These are phyloP conservation scores for Penicillium silybi DNA, from an alignment of 495 filamentous ascomycete species.

Conservation along the genomic window DNA sequence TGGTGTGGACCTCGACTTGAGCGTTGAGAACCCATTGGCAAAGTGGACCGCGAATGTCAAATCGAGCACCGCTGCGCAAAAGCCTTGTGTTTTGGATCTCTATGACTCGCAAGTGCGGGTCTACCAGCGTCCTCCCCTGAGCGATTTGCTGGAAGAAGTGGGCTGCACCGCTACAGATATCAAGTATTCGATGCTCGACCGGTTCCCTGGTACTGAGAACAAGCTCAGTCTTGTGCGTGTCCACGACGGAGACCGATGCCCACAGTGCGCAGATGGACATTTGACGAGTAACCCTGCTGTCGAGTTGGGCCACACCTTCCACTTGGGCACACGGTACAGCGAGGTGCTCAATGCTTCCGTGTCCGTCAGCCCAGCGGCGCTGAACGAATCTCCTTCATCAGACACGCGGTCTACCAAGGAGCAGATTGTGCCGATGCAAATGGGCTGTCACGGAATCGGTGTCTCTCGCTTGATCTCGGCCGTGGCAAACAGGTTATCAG, in stretches of 20 bases:
- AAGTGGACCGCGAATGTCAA: slow-evolving; percentile 52
- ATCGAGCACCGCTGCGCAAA: slow-evolving; percentile 16
- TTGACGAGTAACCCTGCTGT: slow-evolving; percentile 70
- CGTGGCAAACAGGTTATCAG: slow-evolving; percentile 68
- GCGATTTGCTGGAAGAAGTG: slow-evolving; percentile 32
- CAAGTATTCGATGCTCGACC: slow-evolving; percentile 39
- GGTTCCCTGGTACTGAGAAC: slow-evolving; percentile 36
- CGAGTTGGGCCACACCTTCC: slow-evolving; percentile 93
- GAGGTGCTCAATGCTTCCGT: slow-evolving; percentile 64
- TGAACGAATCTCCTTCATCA: slow-evolving; percentile 13
- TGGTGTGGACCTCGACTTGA: slow-evolving; percentile 68
- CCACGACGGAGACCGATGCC: slow-evolving; percentile 65
- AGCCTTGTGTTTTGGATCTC: slow-evolving; percentile 35
- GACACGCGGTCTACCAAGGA: slow-evolving; percentile 16
- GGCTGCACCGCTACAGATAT: slow-evolving; percentile 29
- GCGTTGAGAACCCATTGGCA: slow-evolving; percentile 56
- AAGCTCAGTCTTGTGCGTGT: slow-evolving; percentile 59
- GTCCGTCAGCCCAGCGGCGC: slow-evolving; percentile 29
- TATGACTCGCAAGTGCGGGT: slow-evolving; percentile 44
- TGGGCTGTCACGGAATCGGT: slow-evolving; percentile 97
- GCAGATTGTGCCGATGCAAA: slow-evolving; percentile 60
- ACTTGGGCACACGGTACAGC: slow-evolving; percentile 86
- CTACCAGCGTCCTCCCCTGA: slow-evolving; percentile 43
- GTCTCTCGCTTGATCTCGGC: slow-evolving; percentile 88
- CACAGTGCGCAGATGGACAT: slow-evolving; percentile 58